phyloP scores from a whole-genome alignment of 1,139 yeast species.

The Yamadazyma sp. region DNA sequence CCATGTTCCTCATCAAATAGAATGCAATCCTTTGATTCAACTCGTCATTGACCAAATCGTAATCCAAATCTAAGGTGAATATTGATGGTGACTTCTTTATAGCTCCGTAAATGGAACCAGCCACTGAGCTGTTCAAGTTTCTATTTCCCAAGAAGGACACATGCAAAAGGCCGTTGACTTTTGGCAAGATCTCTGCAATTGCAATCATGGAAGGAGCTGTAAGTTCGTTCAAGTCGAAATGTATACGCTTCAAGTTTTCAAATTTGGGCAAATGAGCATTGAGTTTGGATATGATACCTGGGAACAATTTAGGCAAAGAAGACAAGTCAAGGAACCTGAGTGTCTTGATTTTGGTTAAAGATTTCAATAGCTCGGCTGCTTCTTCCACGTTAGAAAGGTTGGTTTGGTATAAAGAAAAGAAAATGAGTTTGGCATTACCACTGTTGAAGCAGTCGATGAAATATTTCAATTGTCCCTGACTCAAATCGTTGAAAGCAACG shows the following conservation, averaged over 20 bases:
- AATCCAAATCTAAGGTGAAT: slow-evolving; percentile 72
- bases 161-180: slow-evolving; percentile 69
- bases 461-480: slow-evolving; percentile 50
- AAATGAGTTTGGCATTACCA: slow-evolving; percentile 44
- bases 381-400: slow-evolving; percentile 55
- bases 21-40: slow-evolving; percentile 77
- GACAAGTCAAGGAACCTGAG: slow-evolving; percentile 77
- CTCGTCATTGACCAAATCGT: slow-evolving; percentile 64
- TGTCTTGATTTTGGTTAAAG: slow-evolving; percentile 52
- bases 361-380: slow-evolving; percentile 49
- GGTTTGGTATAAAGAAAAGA: slow-evolving; percentile 75
- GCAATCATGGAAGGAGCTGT: slow-evolving; percentile 63
- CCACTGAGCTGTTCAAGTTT: slow-evolving; percentile 54
- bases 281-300: slow-evolving; percentile 62
- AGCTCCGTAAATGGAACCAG: slow-evolving; percentile 70
- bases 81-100: slow-evolving; percentile 64
- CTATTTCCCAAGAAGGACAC: slow-evolving; percentile 72
- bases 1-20: slow-evolving; percentile 83
- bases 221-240: slow-evolving; percentile 73
- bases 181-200: slow-evolving; percentile 68
- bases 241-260: slow-evolving; percentile 66
- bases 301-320: slow-evolving; percentile 71
- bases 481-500: slow-evolving; percentile 77
- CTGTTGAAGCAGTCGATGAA: slow-evolving; percentile 46
- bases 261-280: slow-evolving; percentile 65